phyloP scores from a whole-genome alignment of 805 yeast genomes.

The Sugiyamaella americana region DNA sequence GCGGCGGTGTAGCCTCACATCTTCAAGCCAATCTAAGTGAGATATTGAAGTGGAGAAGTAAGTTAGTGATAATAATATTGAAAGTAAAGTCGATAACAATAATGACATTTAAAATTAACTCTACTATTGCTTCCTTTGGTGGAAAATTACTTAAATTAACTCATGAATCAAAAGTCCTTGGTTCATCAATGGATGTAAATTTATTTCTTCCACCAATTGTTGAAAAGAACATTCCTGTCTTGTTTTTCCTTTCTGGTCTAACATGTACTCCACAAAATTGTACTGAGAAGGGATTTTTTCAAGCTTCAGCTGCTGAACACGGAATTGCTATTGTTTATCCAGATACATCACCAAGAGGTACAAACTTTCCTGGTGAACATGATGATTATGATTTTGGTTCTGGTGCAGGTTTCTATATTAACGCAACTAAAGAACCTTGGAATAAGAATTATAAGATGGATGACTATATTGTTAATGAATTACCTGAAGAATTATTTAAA shows the following conservation, averaged over 20 bases:
- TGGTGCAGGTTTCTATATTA: conserved; percentile 92
- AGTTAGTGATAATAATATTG: too few species aligned
- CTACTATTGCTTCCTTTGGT: conserved; percentile 57
- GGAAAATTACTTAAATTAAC: conserved; percentile 71
- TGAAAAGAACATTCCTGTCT: conserved; percentile 52
- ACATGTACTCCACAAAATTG: conserved; percentile 94
- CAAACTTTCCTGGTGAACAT: conserved; percentile 67
- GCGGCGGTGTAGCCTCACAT: too few species aligned
- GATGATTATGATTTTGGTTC: conserved; percentile 87
- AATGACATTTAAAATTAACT: conserved; percentile 46
- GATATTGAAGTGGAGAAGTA: too few species aligned
- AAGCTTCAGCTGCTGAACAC: conserved; percentile 67
- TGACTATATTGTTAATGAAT: conserved; percentile 69
- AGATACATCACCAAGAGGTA: conserved; percentile 94
- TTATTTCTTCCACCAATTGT: conserved; percentile 60
- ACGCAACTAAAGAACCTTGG: conserved; percentile 75
- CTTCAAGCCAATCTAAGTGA: too few species aligned
- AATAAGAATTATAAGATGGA: conserved; percentile 75
- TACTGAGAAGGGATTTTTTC: conserved; percentile 86
- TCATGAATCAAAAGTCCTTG: conserved; percentile 62
- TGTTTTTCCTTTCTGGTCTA: conserved; percentile 78
- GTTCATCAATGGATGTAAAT: conserved; percentile 76
- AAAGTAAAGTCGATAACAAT: too few species aligned
- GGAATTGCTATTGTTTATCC: conserved; percentile 91
- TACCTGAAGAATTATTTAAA: conserved; percentile 47